A percentile compares a stretch with the other conserved stretches of the same genome.
Conservation (phyloP, 495 filamentous ascomycete genomes). For the Penicillium tannophilum region DNA sequence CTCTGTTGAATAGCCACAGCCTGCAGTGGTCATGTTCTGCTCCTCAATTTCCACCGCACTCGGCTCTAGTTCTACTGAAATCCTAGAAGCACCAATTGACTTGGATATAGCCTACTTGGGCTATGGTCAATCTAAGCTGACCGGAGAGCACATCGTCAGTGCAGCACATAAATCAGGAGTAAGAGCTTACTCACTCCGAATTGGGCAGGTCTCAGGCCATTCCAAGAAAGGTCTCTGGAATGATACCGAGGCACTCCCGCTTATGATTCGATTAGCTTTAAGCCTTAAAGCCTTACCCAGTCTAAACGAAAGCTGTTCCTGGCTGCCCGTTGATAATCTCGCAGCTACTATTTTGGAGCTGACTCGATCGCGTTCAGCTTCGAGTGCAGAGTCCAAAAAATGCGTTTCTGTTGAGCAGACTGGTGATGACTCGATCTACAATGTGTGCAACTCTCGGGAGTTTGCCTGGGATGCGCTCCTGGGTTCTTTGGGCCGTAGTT, state of each 20-base stretch:
- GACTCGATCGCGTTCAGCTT: constrained; percentile 28
- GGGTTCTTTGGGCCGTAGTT: constrained; percentile 39
- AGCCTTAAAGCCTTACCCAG: constrained; percentile 52
- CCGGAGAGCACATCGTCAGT: constrained; percentile 54
- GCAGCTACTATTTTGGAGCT: constrained; percentile 53
- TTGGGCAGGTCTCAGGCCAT: constrained; percentile 63
- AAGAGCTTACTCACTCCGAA: constrained; percentile 51
- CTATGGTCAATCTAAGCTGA: constrained; percentile 60
- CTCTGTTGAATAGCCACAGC: constrained; percentile 37
- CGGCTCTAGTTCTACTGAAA: constrained; percentile 26
- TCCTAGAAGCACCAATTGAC: constrained; percentile 45
- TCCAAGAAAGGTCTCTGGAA: constrained; percentile 59
- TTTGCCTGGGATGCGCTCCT: constrained; percentile 59
- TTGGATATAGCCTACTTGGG: constrained; percentile 51
- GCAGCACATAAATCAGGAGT: constrained; percentile 40
- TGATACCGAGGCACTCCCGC: constrained; percentile 56
- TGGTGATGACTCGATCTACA: constrained; percentile 48
- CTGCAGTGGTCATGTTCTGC: constrained; percentile 53
- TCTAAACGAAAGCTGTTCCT: constrained; percentile 48
- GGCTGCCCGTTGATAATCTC: constrained; percentile 60
- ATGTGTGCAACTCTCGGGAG: constrained; percentile 50
- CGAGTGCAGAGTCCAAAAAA: background rate
- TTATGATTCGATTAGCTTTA: constrained; percentile 56
- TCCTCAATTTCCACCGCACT: constrained; percentile 55
- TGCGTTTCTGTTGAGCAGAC: background rate